phyloP scores from a whole-genome alignment of 805 yeast species.

The Lipomyces mesembrius region DNA sequence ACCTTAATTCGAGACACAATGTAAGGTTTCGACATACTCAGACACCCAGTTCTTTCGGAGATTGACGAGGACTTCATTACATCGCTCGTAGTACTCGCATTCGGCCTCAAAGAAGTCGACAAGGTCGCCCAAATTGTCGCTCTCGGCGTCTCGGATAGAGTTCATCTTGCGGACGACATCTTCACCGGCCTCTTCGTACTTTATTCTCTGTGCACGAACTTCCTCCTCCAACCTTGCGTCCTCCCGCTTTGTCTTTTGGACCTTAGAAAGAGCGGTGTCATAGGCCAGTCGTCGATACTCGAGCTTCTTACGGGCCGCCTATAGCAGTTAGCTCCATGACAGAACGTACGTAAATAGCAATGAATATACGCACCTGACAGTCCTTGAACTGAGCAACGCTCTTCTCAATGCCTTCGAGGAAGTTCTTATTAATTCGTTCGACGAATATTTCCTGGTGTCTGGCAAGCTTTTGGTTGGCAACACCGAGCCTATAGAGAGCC shows the following conservation, averaged over 20 bases:
- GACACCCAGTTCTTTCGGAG: slow-evolving; percentile 34
- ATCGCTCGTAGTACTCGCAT: slow-evolving; percentile 36
- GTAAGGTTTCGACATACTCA: slow-evolving; percentile 13
- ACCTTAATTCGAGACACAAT: background rate
- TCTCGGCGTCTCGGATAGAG: slow-evolving; percentile 37
- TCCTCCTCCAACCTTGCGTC: slow-evolving; percentile 41
- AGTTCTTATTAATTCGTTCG: slow-evolving; percentile 35
- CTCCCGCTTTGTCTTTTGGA: slow-evolving; percentile 38
- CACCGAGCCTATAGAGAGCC: slow-evolving; percentile 35
- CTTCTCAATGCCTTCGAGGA: slow-evolving; percentile 36
- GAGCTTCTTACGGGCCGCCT: slow-evolving; percentile 35
- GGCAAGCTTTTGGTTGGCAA: slow-evolving; percentile 38
- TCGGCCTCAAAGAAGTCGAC: slow-evolving; percentile 37
- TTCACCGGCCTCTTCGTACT: slow-evolving; percentile 40
- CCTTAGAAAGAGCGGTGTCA: slow-evolving; percentile 39
- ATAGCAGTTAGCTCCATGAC: background rate
- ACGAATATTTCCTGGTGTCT: slow-evolving; percentile 37
- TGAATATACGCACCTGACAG: slow-evolving; percentile 23
- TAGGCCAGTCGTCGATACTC: slow-evolving; percentile 41
- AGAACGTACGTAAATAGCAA: background rate
- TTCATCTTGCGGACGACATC: slow-evolving; percentile 39
- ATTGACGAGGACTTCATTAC: slow-evolving; percentile 27
- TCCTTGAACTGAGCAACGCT: slow-evolving; percentile 37
- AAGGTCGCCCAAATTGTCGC: slow-evolving; percentile 29
- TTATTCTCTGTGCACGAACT: slow-evolving; percentile 39